These are phyloP conservation scores for Dactylellina parvicollis DNA, from an alignment of 2,329 filamentous ascomycete species.

Conservation along the genomic window DNA sequence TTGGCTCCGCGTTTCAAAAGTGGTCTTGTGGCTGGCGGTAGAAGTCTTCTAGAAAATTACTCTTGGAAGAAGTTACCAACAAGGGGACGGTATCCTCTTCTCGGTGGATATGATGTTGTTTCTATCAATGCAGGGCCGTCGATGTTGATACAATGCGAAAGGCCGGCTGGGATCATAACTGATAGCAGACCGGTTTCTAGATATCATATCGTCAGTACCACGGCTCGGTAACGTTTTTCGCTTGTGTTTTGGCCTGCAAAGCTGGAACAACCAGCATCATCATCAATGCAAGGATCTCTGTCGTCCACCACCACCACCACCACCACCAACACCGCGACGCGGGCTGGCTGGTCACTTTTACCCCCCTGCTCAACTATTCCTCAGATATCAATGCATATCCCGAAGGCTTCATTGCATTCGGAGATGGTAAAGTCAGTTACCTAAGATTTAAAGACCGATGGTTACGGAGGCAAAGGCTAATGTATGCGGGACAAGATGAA, in stretches of 20 bases:
- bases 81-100: constrained; percentile 1
- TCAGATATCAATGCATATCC: too few species aligned
- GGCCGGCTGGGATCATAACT: not conserved
- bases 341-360: not conserved
- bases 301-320: too few species aligned
- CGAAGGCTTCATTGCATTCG: too few species aligned
- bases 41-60: constrained; percentile 47
- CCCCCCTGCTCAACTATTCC: not conserved
- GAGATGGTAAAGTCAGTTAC: too few species aligned
- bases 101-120: constrained; percentile 1
- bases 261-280: too few species aligned
- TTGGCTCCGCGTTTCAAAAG: constrained; percentile 39
- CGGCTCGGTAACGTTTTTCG: constrained; percentile 12
- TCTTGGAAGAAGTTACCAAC: not conserved
- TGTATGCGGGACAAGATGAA: not conserved
- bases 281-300: not conserved
- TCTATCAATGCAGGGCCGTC: constrained; percentile 20
- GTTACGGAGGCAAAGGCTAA: not conserved
- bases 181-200: not conserved
- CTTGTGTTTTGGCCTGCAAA: constrained; percentile 6
- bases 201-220: not conserved
- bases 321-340: too few species aligned
- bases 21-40: constrained; percentile 40
- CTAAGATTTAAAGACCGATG: too few species aligned
- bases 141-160: not conserved